Evolutionary conservation across 2,329 filamentous ascomycete genomes (phyloP).

Genomic region (Tolypocladium endophyticum): DNA sequence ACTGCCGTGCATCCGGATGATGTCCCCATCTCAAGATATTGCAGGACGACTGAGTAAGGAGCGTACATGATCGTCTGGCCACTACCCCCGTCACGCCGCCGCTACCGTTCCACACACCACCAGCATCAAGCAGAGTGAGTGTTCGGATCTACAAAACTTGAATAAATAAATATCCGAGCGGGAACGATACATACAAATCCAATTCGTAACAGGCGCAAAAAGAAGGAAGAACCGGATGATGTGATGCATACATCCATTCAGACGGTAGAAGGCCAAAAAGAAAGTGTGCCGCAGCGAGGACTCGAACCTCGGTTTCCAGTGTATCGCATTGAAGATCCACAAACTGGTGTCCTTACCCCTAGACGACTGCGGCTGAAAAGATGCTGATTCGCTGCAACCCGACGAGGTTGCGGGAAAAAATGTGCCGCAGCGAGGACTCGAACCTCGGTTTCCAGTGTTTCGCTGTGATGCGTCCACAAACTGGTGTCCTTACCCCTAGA

Average conservation of each 20-base stretch:
- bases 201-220: too few relatives aligned
- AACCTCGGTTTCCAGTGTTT: conserved; percentile 19
- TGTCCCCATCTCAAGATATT: too few relatives aligned
- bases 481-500: conserved; percentile 19
- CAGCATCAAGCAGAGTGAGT: too few relatives aligned
- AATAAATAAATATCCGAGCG: too few relatives aligned
- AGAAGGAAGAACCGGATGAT: too few relatives aligned
- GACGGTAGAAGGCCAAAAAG: neutral
- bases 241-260: too few relatives aligned
- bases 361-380: conserved; percentile 10
- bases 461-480: conserved; percentile 12
- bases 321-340: conserved; percentile 10
- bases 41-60: too few relatives aligned
- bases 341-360: conserved; percentile 20
- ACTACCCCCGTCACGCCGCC: too few relatives aligned
- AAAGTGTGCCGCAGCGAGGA: conserved; percentile 13
- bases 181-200: too few relatives aligned
- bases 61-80: too few relatives aligned
- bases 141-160: too few relatives aligned
- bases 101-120: too few relatives aligned
- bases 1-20: neutral
- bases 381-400: neutral
- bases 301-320: conserved; percentile 20
- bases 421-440: conserved; percentile 16
- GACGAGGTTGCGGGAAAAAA: neutral